Evolutionary conservation across 257 asterid species (phyloP).

Genomic region (Solanum arcanum): DNA sequence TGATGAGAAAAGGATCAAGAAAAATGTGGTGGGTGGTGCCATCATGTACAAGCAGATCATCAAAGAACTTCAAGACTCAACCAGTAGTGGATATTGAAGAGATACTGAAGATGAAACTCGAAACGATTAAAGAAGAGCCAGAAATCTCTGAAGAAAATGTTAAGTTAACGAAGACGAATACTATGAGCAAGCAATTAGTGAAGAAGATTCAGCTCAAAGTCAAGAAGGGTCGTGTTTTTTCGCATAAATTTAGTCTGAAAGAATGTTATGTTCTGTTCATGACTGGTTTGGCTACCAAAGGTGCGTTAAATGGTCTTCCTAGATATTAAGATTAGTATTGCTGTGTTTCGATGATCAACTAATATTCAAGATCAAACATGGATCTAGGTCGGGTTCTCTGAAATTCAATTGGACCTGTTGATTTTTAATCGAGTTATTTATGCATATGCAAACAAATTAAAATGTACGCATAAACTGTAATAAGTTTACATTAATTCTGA

Average conservation of each 20-base stretch:
- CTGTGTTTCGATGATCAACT: neutral
- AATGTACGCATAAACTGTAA: neutral
- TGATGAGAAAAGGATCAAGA: slow-evolving; percentile 20
- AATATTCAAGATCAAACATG: neutral
- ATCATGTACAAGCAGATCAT: slow-evolving; percentile 26
- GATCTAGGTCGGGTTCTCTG: neutral
- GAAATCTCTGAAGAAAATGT: slow-evolving; percentile 26
- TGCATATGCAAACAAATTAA: neutral
- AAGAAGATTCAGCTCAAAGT: slow-evolving; percentile 36
- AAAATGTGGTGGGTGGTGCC: slow-evolving; percentile 45
- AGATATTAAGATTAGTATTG: slow-evolving; percentile 6
- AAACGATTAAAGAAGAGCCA: slow-evolving; percentile 49
- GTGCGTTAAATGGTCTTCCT: slow-evolving; percentile 49
- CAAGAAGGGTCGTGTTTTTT: slow-evolving; percentile 25
- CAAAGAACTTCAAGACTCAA: slow-evolving; percentile 23
- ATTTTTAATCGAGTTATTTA: neutral
- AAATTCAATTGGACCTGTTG: neutral
- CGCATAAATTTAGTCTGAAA: slow-evolving; percentile 34
- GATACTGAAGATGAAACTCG: slow-evolving; percentile 68
- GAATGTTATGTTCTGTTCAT: slow-evolving; percentile 54
- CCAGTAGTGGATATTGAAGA: slow-evolving; percentile 50
- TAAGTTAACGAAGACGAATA: neutral
- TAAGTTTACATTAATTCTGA: neutral
- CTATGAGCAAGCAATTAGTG: neutral
- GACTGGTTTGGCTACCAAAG: slow-evolving; percentile 44